Evolutionary conservation across 768 basidiomycete species (phyloP).

Genomic region (Paxillus ammoniavirescens): DNA sequence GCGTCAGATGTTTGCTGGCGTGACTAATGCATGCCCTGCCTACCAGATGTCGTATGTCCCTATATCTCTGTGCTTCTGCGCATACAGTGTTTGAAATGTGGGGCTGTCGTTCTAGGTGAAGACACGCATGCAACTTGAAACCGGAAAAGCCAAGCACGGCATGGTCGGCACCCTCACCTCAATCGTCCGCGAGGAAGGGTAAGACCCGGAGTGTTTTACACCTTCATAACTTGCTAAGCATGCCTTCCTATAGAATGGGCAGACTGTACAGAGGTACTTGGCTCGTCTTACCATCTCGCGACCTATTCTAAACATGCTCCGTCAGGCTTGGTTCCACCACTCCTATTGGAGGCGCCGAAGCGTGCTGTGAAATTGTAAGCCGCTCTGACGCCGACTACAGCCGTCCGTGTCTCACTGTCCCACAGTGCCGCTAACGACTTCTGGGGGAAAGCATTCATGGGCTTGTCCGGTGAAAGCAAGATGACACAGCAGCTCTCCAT

Average conservation of each 20-base stretch:
- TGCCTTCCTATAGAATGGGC: conserved; percentile 50
- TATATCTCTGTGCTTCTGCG: background rate
- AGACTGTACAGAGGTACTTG: conserved; percentile 81
- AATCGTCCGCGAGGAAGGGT: conserved; percentile 94
- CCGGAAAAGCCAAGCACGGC: conserved; percentile 71
- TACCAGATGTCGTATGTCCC: conserved; percentile 77
- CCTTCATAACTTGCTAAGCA: background rate
- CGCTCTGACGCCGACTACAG: background rate
- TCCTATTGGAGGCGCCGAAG: conserved; percentile 96
- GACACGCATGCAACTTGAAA: conserved; percentile 97
- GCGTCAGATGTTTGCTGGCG: background rate
- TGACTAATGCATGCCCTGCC: conserved; percentile 8
- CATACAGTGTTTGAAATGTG: background rate
- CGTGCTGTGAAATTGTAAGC: conserved; percentile 93
- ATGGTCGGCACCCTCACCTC: conserved; percentile 79
- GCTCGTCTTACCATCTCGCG: background rate
- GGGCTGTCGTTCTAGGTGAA: conserved; percentile 64
- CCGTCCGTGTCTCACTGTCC: conserved; percentile 2
- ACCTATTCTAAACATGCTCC: background rate
- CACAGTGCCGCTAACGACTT: conserved; percentile 85
- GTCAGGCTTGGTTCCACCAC: conserved; percentile 86
- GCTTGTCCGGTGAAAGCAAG: conserved; percentile 63
- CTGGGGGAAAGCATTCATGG: conserved; percentile 84
- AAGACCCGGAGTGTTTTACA: conserved; percentile 19
- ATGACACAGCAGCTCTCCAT: conserved; percentile 91